Percentiles rank a stretch among this genome's conserved stretches.
Evolutionary conservation across 2,329 filamentous ascomycete species (phyloP).

Genomic region (Colletotrichum paranaense): DNA sequence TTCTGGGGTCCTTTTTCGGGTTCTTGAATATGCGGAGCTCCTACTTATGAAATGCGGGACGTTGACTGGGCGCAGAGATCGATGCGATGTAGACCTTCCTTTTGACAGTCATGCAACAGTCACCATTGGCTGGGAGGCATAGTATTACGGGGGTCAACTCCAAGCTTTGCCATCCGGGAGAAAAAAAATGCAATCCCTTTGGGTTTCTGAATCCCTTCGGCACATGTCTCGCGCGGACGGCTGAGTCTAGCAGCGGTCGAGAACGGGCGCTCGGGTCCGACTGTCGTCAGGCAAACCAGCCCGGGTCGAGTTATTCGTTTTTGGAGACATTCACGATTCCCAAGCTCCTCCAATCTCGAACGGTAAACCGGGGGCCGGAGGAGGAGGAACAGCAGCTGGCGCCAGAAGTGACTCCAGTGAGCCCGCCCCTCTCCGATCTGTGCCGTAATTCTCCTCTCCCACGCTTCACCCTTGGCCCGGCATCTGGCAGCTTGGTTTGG

Average conservation of each 20-base stretch:
- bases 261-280: neutral
- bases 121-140: constrained; percentile 9
- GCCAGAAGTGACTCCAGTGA: neutral
- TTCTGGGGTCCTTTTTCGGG: constrained; percentile 9
- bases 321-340: neutral
- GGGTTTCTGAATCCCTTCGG: neutral
- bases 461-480: constrained; percentile 22
- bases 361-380: neutral
- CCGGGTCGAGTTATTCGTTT: neutral
- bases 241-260: neutral
- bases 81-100: neutral
- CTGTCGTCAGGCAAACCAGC: constrained; percentile 7
- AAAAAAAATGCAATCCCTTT: neutral
- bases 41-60: constrained; percentile 22
- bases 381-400: neutral
- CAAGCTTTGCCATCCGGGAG: neutral
- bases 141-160: neutral
- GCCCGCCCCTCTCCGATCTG: constrained; percentile 29
- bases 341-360: neutral
- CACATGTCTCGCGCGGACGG: neutral
- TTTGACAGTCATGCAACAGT: constrained; percentile 9
- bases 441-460: constrained; percentile 21
- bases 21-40: constrained; percentile 13
- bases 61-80: constrained; percentile 13
- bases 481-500: constrained; percentile 29